Evolutionary conservation across 2,329 filamentous ascomycete species (phyloP).

Genomic region (Aspergillus amoenus): DNA sequence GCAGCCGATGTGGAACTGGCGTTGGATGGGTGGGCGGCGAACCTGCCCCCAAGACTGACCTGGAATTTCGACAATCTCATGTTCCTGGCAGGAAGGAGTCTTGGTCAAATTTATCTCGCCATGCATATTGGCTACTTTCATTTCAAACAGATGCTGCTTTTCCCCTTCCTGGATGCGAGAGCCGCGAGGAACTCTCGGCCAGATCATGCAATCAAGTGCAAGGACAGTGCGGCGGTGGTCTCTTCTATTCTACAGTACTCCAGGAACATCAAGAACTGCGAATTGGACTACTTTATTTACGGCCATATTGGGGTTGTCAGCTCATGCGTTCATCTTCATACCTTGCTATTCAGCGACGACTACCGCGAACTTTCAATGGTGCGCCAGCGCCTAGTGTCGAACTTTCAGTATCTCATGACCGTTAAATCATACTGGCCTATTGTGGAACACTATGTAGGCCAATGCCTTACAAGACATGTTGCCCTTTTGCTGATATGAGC

Average conservation of each 20-base stretch:
- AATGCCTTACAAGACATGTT: not conserved
- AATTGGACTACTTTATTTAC: slow-evolving; percentile 22
- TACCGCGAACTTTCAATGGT: slow-evolving; percentile 11
- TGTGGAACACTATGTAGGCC: slow-evolving; percentile 18
- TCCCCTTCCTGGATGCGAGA: slow-evolving; percentile 21
- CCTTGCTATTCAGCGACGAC: slow-evolving; percentile 20
- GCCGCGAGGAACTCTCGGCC: not conserved
- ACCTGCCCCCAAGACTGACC: slow-evolving; percentile 12
- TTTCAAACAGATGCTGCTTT: slow-evolving; percentile 24
- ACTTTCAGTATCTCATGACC: slow-evolving; percentile 23
- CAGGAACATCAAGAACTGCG: slow-evolving; percentile 16
- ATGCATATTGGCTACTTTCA: slow-evolving; percentile 26
- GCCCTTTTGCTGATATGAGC: not conserved
- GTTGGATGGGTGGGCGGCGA: slow-evolving; percentile 18
- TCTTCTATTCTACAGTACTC: slow-evolving; percentile 20
- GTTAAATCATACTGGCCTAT: slow-evolving; percentile 23
- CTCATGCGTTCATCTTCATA: slow-evolving; percentile 23
- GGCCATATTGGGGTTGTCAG: slow-evolving; percentile 23
- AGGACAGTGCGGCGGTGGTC: slow-evolving; percentile 15
- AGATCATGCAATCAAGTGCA: slow-evolving; percentile 16
- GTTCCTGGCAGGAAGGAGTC: slow-evolving; percentile 11
- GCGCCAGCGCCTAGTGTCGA: slow-evolving; percentile 17
- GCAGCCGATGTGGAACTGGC: slow-evolving; percentile 9
- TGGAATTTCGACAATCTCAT: slow-evolving; percentile 18
- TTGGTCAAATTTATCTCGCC: slow-evolving; percentile 21